Percentiles rank a stretch among this genome's conserved stretches.
Conservation (phyloP, 2,329 filamentous ascomycete genomes). For the Fusarium sp. region DNA sequence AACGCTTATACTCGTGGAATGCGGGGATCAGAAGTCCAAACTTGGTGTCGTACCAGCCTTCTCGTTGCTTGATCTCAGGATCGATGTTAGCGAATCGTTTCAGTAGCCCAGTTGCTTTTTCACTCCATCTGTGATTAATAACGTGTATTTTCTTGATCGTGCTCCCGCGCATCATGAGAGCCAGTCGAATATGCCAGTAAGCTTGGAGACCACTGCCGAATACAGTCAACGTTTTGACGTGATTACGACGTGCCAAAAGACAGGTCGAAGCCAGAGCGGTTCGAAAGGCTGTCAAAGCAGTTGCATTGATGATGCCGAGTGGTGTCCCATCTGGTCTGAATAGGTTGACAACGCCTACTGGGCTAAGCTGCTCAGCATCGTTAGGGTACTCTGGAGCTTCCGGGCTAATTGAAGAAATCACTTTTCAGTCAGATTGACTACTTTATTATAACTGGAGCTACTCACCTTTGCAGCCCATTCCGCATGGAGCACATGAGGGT, state of each 20-base stretch:
- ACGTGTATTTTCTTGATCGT: conserved; percentile 85
- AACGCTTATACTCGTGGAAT: conserved; percentile 73
- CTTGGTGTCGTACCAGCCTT: conserved; percentile 73
- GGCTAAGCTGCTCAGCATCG: conserved; percentile 53
- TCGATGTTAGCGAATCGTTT: conserved; percentile 60
- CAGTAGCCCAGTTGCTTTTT: conserved; percentile 64
- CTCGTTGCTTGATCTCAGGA: conserved; percentile 58
- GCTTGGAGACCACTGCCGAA: conserved; percentile 92
- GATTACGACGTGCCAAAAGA: conserved; percentile 71
- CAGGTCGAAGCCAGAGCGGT: conserved; percentile 79
- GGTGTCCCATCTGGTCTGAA: conserved; percentile 71
- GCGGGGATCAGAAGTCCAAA: conserved; percentile 76
- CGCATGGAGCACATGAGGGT: conserved; percentile 72
- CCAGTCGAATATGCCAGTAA: conserved; percentile 92
- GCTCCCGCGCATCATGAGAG: conserved; percentile 75
- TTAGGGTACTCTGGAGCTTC: conserved; percentile 44
- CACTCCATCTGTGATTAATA: conserved; percentile 78
- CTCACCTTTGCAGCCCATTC: conserved; percentile 75
- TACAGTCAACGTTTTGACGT: conserved; percentile 80
- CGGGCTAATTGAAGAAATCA: conserved; percentile 70
- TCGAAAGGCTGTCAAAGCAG: conserved; percentile 81
- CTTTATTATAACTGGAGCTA: background rate
- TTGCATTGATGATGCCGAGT: conserved; percentile 76
- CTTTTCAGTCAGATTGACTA: conserved; percentile 50
- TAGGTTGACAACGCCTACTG: conserved; percentile 76